Evolutionary conservation across 78 protist species (phyloP).

Genomic region (Dictyostelium citrinum): DNA sequence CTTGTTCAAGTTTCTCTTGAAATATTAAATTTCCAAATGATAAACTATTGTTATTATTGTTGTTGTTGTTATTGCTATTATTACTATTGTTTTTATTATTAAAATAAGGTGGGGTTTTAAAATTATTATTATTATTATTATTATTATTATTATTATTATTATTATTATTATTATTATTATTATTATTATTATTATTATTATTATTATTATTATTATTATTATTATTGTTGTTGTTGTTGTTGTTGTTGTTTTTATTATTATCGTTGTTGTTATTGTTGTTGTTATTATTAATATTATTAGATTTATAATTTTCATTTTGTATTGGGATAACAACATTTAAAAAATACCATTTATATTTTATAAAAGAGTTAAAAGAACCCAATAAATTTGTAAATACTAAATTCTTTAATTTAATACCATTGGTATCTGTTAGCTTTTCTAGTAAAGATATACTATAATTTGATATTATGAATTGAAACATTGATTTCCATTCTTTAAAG

Average conservation of each 20-base stretch:
- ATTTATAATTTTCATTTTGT: background rate
- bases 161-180: too few relatives aligned
- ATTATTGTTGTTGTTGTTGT: too few relatives aligned
- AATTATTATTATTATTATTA: too few relatives aligned
- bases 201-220: too few relatives aligned
- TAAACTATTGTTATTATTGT: too few relatives aligned
- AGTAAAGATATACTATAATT: background rate
- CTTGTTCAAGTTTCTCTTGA: background rate
- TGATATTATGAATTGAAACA: background rate
- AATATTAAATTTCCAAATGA: background rate
- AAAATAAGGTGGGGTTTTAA: too few relatives aligned
- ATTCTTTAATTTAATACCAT: background rate
- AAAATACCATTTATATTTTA: background rate
- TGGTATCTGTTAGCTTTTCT: background rate
- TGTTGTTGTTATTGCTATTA: too few relatives aligned
- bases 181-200: too few relatives aligned
- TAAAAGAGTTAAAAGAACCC: background rate
- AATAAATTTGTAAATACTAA: background rate
- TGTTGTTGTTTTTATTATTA: too few relatives aligned
- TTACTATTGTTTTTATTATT: too few relatives aligned
- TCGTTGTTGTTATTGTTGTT: too few relatives aligned
- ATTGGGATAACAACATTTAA: background rate
- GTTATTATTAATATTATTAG: background rate
- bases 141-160: too few relatives aligned
- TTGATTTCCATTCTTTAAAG: background rate